These are phyloP conservation scores for Orbilia oligospora DNA, from an alignment of 2,329 filamentous ascomycete genomes.

Conservation along the genomic window DNA sequence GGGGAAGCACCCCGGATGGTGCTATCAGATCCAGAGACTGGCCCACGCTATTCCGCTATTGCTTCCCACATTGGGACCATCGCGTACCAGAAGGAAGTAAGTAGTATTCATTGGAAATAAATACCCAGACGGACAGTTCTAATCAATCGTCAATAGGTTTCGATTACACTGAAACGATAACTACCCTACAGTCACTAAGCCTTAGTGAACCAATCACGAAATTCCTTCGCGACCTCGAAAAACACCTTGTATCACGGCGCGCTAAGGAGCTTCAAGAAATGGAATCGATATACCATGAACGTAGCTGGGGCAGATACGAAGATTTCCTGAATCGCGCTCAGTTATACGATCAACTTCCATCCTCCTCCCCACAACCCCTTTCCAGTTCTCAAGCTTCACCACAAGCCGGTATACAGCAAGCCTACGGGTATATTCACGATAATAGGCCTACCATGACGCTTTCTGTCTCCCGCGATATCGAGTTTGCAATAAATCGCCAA, in stretches of 20 bases:
- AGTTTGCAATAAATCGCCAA: constrained; percentile 51
- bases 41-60: constrained; percentile 42
- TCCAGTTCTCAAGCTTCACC: neutral
- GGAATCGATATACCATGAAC: constrained; percentile 45
- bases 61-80: constrained; percentile 42
- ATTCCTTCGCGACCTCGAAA: constrained; percentile 57
- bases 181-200: constrained; percentile 31
- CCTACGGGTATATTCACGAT: neutral
- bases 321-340: constrained; percentile 41
- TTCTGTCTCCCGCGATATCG: constrained; percentile 44
- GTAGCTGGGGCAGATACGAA: constrained; percentile 45
- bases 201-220: constrained; percentile 57
- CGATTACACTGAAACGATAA: constrained; percentile 43
- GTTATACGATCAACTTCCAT: constrained; percentile 9
- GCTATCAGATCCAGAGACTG: constrained; percentile 54
- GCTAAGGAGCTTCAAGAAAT: constrained; percentile 48
- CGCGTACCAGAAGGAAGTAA: constrained; percentile 48
- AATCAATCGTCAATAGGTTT: constrained; percentile 28
- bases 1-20: constrained; percentile 42
- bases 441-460: constrained; percentile 12
- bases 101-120: neutral
- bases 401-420: constrained; percentile 6
- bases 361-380: constrained; percentile 11
- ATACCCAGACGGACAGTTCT: neutral
- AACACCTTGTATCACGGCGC: constrained; percentile 44